Percentiles rank a stretch among this genome's conserved stretches.
These are phyloP conservation scores for Marasmius tenuissimus DNA, from an alignment of 1,284 basidiomycete genomes.

Conservation along the genomic window DNA sequence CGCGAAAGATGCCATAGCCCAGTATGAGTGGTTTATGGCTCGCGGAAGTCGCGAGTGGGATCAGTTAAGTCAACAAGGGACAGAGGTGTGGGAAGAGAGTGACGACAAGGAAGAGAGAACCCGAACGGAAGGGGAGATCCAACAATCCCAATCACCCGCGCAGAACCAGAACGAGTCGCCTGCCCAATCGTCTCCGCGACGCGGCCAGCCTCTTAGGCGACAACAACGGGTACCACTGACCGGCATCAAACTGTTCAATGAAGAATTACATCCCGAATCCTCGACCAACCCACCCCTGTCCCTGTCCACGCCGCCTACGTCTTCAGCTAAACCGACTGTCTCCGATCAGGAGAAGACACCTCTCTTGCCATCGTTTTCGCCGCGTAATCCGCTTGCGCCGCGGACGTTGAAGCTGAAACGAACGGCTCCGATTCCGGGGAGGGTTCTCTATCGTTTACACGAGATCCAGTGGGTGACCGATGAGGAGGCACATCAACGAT, in stretches of 20 bases:
- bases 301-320: background rate
- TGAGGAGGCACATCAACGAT: background rate
- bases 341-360: background rate
- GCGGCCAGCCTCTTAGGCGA: background rate
- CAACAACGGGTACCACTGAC: background rate
- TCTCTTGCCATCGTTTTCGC: background rate
- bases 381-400: background rate
- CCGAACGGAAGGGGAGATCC: background rate
- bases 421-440: background rate
- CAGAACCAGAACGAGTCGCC: background rate
- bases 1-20: conserved; percentile 1
- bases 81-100: background rate
- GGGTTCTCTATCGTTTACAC: background rate
- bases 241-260: background rate
- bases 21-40: conserved; percentile 1
- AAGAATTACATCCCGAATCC: background rate
- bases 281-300: background rate
- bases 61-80: background rate
- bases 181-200: background rate
- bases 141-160: background rate
- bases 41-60: background rate
- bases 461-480: background rate
- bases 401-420: background rate
- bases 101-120: background rate
- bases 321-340: background rate